Conservation (phyloP, 2,329 filamentous ascomycete genomes). For the Onygena corvina region DNA sequence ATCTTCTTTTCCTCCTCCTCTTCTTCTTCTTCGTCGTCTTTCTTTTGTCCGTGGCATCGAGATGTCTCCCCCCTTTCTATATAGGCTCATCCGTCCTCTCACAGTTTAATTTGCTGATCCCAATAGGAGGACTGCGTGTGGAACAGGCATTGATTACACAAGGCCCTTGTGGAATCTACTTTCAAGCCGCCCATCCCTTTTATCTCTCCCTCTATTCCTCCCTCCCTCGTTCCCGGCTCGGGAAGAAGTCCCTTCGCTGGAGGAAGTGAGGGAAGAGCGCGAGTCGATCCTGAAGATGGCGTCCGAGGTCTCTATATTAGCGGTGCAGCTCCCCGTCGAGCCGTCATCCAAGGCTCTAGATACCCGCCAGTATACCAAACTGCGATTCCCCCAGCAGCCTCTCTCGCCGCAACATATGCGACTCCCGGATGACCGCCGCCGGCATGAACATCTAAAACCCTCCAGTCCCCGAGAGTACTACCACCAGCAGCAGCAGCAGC, state of each 20-base stretch:
- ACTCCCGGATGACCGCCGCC: neutral
- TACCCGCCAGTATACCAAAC: conserved; percentile 4
- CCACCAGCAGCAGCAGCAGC: neutral
- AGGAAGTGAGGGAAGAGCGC: too few relatives aligned
- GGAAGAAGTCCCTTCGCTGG: too few relatives aligned
- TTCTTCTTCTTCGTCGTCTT: neutral
- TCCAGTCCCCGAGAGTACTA: neutral
- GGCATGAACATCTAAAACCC: neutral
- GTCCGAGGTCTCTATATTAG: neutral
- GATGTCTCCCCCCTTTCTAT: neutral
- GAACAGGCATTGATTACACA: neutral
- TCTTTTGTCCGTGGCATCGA: neutral
- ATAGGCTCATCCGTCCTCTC: neutral
- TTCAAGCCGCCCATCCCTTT: neutral
- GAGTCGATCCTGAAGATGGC: too few relatives aligned
- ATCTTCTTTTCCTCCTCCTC: neutral
- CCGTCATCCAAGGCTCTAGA: neutral
- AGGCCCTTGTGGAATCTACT: neutral
- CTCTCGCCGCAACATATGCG: neutral
- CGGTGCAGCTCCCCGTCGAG: neutral
- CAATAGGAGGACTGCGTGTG: conserved; percentile 2
- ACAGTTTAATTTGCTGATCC: conserved; percentile 6
- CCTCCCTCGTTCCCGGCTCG: too few relatives aligned
- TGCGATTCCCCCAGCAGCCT: conserved; percentile 3
- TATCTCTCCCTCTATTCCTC: neutral